Base-by-base conservation (phyloP, 2,329 filamentous ascomycete genomes). In the Lasiodiplodia citricola region DNA sequence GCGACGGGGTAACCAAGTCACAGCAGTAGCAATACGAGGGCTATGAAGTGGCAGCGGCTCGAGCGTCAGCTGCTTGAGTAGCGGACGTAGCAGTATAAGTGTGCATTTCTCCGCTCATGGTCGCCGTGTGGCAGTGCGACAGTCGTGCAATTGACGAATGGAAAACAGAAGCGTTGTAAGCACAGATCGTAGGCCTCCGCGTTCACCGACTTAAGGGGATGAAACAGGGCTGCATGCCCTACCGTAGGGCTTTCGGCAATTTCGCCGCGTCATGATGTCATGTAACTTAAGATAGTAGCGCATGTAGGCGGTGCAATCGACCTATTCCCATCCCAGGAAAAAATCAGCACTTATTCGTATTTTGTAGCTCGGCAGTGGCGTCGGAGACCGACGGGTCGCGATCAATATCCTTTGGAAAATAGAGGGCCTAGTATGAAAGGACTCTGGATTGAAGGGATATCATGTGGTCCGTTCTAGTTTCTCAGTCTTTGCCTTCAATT, bases 171-270 rank as follows among this genome's bases (percentile, higher is more conserved):
- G 31, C 31, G 31, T 3, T 10, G 6, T 10, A 23, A 16, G 14
- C 4, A 62, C 41, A n/a, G 54, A 35, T 28, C 18, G 16, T n/a
- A 18, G 16, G 41, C 7, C 44, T 47, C 44, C 44, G 44, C 41
- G 4, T 16, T 31, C 4, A 25, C n/a, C 13, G 23, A 18, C n/a
- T 25, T 14, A 50, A 62, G 25, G 57, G 57, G 57, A 31, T 60
- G 57, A 57, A 57, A 47, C 57, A 60, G 57, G 57, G 58, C 58
- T 62, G 58, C 38, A 14, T 50, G 58, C 58, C 41, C 58, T 31
- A 62, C 25, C 58, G 41, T 28, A 11, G 6, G 31, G 57, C 41
- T 18, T 18, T 62, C 58, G 41, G 41, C 11, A 31, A 28, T 47
- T 35, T 47, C n/a, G 41, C 11, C 38, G 23, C 28, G 57, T 16